Evolutionary conservation across 306 rosid genomes (phyloP).

Genomic region (Vicia sativa): DNA sequence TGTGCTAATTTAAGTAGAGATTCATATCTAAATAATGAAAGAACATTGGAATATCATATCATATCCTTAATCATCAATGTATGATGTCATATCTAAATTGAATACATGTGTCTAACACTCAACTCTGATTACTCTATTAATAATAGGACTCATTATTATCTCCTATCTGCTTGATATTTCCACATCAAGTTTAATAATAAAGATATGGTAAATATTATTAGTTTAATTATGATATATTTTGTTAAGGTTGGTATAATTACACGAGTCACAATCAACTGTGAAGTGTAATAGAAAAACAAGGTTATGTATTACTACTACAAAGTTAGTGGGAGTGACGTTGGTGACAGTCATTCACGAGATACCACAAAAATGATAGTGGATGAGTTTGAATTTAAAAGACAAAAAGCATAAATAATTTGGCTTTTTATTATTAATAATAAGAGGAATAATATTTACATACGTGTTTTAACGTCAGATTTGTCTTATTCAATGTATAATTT

Average conservation of each 20-base stretch:
- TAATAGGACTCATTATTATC: slow-evolving; percentile 12
- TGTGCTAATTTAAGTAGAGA: too few relatives aligned
- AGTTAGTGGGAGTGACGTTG: slow-evolving; percentile 64
- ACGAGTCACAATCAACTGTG: slow-evolving; percentile 28
- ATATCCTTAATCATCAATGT: slow-evolving; percentile 24
- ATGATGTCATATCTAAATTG: slow-evolving; percentile 24
- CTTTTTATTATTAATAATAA: background rate
- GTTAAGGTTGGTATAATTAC: slow-evolving; percentile 27
- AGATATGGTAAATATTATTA: background rate
- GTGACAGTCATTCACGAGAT: slow-evolving; percentile 33
- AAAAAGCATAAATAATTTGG: slow-evolving; percentile 1
- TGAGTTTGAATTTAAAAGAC: slow-evolving; percentile 16
- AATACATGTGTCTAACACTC: slow-evolving; percentile 31
- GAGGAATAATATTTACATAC: background rate
- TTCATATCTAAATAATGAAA: too few relatives aligned
- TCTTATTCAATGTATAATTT: slow-evolving; percentile 14
- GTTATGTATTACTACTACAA: too few relatives aligned
- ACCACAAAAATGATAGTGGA: slow-evolving; percentile 34
- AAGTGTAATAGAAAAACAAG: slow-evolving; percentile 9
- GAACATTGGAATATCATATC: too few relatives aligned
- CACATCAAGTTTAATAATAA: slow-evolving; percentile 13
- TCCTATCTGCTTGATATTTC: background rate
- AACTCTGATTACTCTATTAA: slow-evolving; percentile 24
- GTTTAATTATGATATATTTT: slow-evolving; percentile 8
- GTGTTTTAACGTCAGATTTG: slow-evolving; percentile 35